Evolutionary conservation across 192 early-diverging fungal genomes (phyloP), one percentile per base, ranked within the genome.

Genomic region (Lunasporangiospora selenospora): DNA sequence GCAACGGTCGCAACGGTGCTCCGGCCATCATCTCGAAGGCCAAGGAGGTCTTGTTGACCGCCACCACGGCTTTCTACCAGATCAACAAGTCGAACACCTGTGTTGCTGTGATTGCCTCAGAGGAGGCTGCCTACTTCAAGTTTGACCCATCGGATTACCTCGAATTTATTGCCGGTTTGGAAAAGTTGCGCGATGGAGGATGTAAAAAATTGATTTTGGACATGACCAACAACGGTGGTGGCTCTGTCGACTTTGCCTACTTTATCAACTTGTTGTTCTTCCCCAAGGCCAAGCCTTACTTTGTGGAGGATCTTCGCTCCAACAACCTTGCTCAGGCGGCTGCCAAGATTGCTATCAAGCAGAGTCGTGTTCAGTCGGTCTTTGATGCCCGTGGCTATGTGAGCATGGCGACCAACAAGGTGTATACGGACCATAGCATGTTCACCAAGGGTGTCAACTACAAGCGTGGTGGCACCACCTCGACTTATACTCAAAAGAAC

Each of bases 191-290:
- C 23, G 29, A 58, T 29, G 46, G 37, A 21, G 64, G 75, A 3
- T 60, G 56, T 43, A 66, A 54, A 19, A 76, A 76, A 41, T 18
- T 76, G 46, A 67, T 76, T 30, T 15, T 76, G 8, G 75, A 76
- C 38, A 47, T 76, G 64, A 67, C 75, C 48, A 62, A 67, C 61
- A 76, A 76, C 34, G 65, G 65, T 29, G 75, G 75, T 42, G 75
- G 75, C 23, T 57, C 56, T 15, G 50, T 61, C 16, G 40, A 63
- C 33, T 50, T 62, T 58, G 40, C 63, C 6, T 62, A 76, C 47
- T 76, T 67, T 34, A 30, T 76, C 32, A 76, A 76, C 56, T 29
- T 37, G 30, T n/a, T 76, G 5, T 56, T 76, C 40, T 76, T 76
- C 41, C 75, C 75, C 26, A 21, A 53, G 12, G 45, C 58, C 6